These are phyloP conservation scores for Porpolomopsis calyptriformis DNA, from an alignment of 768 basidiomycete species.

Conservation along the genomic window DNA sequence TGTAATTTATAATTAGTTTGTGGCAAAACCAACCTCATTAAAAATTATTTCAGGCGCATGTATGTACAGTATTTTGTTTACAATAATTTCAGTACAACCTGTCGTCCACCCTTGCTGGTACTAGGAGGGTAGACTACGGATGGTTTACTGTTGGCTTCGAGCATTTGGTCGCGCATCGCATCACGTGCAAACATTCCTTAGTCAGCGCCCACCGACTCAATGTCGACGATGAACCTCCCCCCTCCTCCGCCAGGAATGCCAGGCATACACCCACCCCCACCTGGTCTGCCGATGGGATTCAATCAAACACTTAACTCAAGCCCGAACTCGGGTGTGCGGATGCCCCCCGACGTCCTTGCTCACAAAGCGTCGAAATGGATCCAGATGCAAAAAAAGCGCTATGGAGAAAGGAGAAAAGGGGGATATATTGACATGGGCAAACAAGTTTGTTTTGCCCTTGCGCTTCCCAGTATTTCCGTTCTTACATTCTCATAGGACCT, in stretches of 20 bases:
- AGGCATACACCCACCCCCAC: conserved; percentile 33
- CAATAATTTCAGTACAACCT: no score
- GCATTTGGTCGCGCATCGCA: neutral
- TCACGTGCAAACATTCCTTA: no score
- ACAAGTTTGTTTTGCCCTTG: conserved; percentile 41
- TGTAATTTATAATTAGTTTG: no score
- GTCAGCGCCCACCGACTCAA: neutral
- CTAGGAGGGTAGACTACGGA: no score
- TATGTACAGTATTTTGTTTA: no score
- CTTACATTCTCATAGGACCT: conserved; percentile 49
- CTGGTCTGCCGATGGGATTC: conserved; percentile 34
- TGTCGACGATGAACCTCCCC: conserved; percentile 1
- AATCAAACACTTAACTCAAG: neutral
- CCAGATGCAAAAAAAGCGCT: conserved; percentile 86
- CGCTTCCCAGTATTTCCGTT: conserved; percentile 14
- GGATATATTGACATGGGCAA: conserved; percentile 90
- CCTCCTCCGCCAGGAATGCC: conserved; percentile 2
- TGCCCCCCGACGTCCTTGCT: conserved; percentile 44
- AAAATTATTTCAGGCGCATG: no score
- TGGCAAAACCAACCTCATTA: no score
- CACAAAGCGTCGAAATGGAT: conserved; percentile 96
- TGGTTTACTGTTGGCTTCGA: no score
- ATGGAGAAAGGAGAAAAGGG: conserved; percentile 83
- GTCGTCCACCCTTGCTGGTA: no score
- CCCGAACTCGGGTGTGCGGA: conserved; percentile 9